These are phyloP conservation scores for Chlorella sp. DNA, from an alignment of 139 green algal genomes.

Conservation along the genomic window DNA sequence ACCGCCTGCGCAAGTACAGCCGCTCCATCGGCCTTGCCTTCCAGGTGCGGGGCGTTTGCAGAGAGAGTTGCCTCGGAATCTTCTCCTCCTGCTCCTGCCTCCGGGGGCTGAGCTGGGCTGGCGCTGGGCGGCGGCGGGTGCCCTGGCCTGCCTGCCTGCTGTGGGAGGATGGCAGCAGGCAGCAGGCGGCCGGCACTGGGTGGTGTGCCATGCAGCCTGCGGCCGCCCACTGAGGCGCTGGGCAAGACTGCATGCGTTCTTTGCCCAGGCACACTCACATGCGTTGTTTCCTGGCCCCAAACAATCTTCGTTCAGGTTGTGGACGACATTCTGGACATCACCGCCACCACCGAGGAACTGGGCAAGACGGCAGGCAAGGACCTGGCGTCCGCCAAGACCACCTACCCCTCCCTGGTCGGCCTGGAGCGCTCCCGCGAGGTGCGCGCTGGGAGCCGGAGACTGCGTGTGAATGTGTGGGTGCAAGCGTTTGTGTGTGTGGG, in stretches of 20 bases:
- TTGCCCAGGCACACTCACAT: background rate
- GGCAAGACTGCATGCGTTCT: background rate
- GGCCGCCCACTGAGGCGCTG: background rate
- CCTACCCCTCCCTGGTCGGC: constrained; percentile 94
- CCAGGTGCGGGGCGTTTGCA: constrained; percentile 71
- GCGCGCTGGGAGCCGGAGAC: background rate
- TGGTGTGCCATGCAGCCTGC: background rate
- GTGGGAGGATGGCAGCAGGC: background rate
- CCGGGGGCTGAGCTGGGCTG: too few species aligned
- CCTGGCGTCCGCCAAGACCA: constrained; percentile 93
- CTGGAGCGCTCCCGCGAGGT: constrained; percentile 70
- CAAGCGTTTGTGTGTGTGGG: background rate
- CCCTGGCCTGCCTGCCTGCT: background rate
- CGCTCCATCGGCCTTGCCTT: constrained; percentile 97
- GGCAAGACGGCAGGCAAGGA: constrained; percentile 99
- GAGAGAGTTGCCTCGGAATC: too few species aligned
- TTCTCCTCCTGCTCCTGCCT: too few species aligned
- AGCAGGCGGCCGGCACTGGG: too few species aligned
- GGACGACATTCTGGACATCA: constrained; percentile 99
- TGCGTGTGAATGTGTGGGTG: background rate
- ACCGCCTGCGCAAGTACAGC: constrained; percentile 92
- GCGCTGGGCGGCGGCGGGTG: too few species aligned
- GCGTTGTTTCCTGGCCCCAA: background rate
- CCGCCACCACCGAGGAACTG: constrained; percentile 89
- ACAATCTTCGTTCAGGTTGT: constrained; percentile 65